Base-by-base conservation (phyloP, 192 early-diverging fungal genomes). In the Chytriomyces confervae region DNA sequence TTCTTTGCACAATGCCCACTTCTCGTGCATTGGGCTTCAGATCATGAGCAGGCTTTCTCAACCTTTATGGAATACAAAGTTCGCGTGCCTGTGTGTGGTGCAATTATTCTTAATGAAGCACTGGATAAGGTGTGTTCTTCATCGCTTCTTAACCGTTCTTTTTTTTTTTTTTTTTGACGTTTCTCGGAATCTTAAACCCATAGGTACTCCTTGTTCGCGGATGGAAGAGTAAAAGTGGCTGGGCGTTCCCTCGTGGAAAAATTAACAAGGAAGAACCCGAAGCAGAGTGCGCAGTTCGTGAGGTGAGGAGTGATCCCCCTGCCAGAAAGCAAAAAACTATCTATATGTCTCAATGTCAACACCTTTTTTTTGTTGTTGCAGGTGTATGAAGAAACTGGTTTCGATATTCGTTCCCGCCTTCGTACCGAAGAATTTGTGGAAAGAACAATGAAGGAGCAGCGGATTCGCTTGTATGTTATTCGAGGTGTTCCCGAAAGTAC, bases 191-290 rank as follows among this genome's bases (percentile, higher is more conserved):
- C 36, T 4, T 1, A 36, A 36, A 36, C 36, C 0, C 36, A 36
- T 27, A 84, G 83, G 81, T 83, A 5, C 80, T 99, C 67, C 85
- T 99, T 62, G 97, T 99, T 36, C 92, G 95, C 78, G 97, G 97
- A 20, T 98, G 95, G 95, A 92, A 91, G 66, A 88, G 92, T 50
- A 89, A 89, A 64, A 89, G 95, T 36, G 91, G 91, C 57, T 99
- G 97, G 97, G 95, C 95, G 20, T 99, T 98, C 78, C 97, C 97
- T 36, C 96, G 96, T 45, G 97, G 97, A 27, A 99, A 99, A 77
- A 99, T 99, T 83, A 99, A 99, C 83, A 92, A 98, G 83, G 95
- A 94, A 79, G 97, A 99, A 81, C 89, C 89, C 18, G 92, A 96
- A 78, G 85, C 88, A 62, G 85, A 84, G 16, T 99, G 97, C 81